Conservation (phyloP, 1,139 yeast species). For the Yamadazyma spencermartinsiae region DNA sequence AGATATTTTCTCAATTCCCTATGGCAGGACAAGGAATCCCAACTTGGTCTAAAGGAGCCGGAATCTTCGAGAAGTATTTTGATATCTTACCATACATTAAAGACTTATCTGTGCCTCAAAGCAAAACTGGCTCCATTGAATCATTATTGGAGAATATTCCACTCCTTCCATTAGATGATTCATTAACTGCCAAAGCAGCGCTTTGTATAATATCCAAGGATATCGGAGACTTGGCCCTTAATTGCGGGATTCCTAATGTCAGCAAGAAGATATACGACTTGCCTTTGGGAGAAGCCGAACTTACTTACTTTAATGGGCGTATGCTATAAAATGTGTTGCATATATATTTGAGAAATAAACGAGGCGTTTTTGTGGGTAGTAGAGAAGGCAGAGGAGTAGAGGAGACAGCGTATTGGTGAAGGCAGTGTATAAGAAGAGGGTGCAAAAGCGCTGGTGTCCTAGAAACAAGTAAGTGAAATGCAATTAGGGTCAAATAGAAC, state of each 20-base stretch:
- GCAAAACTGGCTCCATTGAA: conserved; percentile 16
- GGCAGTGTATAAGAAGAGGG: too few relatives aligned
- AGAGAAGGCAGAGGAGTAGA: not conserved
- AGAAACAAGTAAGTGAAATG: too few relatives aligned
- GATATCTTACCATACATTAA: conserved; percentile 20
- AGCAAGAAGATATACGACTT: conserved; percentile 32
- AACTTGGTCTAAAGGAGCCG: conserved; percentile 65
- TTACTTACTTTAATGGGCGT: conserved; percentile 31
- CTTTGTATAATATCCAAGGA: conserved; percentile 50
- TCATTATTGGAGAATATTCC: conserved; percentile 49
- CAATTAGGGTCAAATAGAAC: too few relatives aligned
- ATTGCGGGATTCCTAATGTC: conserved; percentile 16
- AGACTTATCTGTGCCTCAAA: conserved; percentile 8
- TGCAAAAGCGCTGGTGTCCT: too few relatives aligned
- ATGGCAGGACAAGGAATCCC: conserved; percentile 40
- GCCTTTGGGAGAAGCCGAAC: conserved; percentile 51
- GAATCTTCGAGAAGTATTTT: conserved; percentile 52
- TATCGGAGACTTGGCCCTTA: conserved; percentile 43
- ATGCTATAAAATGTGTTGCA: not conserved
- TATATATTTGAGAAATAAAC: not conserved
- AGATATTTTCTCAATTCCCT: conserved; percentile 50
- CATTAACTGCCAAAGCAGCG: conserved; percentile 40
- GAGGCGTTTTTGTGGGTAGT: not conserved
- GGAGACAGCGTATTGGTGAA: too few relatives aligned
- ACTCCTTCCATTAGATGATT: conserved; percentile 25